phyloP scores from a whole-genome alignment of 192 early-diverging fungal genomes.

The Gryganskiella cystojenkinii region DNA sequence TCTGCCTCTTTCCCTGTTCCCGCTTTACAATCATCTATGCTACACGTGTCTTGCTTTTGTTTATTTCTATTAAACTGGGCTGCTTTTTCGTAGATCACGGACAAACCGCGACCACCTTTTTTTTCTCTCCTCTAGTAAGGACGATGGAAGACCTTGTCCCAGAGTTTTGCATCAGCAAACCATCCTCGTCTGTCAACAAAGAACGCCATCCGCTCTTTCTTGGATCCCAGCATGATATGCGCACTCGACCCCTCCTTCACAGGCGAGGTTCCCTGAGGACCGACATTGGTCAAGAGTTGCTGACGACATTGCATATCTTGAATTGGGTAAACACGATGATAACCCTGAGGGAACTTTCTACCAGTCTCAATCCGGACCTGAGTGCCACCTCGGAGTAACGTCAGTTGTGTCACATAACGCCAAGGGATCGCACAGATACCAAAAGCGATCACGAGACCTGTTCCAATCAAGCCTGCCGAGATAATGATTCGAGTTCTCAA shows the following conservation, averaged over 20 bases:
- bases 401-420: constrained; percentile 50
- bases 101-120: too few relatives aligned
- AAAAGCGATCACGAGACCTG: constrained; percentile 46
- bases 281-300: constrained; percentile 31
- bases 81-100: too few relatives aligned
- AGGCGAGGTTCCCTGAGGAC: constrained; percentile 39
- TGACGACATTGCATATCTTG: constrained; percentile 52
- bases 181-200: constrained; percentile 42
- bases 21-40: too few relatives aligned
- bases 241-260: constrained; percentile 35
- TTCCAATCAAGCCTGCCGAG: constrained; percentile 41
- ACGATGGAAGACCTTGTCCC: constrained; percentile 43
- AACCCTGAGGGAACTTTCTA: constrained; percentile 41
- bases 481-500: constrained; percentile 41
- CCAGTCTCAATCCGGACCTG: constrained; percentile 49
- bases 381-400: constrained; percentile 35
- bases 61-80: too few relatives aligned
- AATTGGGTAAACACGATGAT: constrained; percentile 39
- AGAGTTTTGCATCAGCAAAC: constrained; percentile 32
- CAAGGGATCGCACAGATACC: constrained; percentile 52
- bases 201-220: constrained; percentile 50
- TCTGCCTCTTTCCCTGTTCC: too few relatives aligned
- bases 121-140: constrained; percentile 27
- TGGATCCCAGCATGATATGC: constrained; percentile 46
- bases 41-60: too few relatives aligned